A percentile compares a stretch with the other conserved stretches of the same genome.
Evolutionary conservation across 371 early-diverging fungal species (phyloP).

Genomic region (Lichtheimia ramosa): DNA sequence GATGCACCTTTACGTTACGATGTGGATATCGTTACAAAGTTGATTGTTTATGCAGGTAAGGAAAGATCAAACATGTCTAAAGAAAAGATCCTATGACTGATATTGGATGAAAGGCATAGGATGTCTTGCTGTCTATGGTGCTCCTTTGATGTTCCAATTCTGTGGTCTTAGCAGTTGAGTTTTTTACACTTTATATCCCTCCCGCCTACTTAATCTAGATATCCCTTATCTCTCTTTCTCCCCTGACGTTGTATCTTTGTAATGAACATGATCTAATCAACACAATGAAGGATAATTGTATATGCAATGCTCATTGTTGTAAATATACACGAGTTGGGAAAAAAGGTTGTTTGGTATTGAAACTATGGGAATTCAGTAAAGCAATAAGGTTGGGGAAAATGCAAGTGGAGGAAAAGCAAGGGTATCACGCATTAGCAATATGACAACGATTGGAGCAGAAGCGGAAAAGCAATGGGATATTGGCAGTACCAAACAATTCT

Average conservation of each 20-base stretch:
- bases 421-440: too few species aligned
- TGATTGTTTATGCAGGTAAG: constrained; percentile 68
- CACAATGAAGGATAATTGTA: too few species aligned
- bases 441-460: constrained; percentile 26
- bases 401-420: too few species aligned
- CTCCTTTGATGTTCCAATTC: constrained; percentile 50
- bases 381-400: too few species aligned
- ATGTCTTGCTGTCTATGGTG: constrained; percentile 51
- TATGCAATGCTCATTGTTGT: too few species aligned
- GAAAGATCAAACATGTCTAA: neutral
- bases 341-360: too few species aligned
- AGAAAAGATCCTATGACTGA: neutral
- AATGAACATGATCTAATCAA: too few species aligned
- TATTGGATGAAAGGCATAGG: constrained; percentile 44
- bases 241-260: too few species aligned
- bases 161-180: constrained; percentile 10
- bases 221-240: too few species aligned
- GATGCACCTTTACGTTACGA: constrained; percentile 63
- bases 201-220: too few species aligned
- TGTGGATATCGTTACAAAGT: constrained; percentile 68
- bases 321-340: too few species aligned
- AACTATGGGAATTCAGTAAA: too few species aligned
- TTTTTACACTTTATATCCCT: neutral
- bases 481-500: constrained; percentile 14
- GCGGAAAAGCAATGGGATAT: constrained; percentile 31